Evolutionary conservation across 2,329 filamentous ascomycete genomes (phyloP), one percentile per base, ranked within the genome.

Genomic region (Fusarium sp.): DNA sequence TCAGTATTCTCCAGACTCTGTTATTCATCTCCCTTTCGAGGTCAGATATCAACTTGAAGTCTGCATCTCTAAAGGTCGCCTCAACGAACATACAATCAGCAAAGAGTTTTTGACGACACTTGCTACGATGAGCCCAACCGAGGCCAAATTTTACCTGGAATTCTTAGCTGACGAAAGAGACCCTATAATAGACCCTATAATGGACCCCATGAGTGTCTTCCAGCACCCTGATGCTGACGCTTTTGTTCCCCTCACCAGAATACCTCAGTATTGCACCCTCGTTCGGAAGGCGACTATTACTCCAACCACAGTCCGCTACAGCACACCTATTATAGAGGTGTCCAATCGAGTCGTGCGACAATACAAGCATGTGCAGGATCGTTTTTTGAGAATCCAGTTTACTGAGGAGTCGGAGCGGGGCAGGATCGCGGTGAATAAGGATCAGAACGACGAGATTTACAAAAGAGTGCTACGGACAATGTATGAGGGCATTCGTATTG

Each of bases 11-110:
- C 55, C 58, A 1, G 43, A 60, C 8, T 50, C 56, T 7, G 51
- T 64, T n/a, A 53, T 78, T 13, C 73, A 78, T 31, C 82, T 95
- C 6, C 81, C 88, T 0, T 98, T 94, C 65, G 81, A 89, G 1
- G 88, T 97, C 2, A 88, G 93, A 17, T 99, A 98, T 75, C 94
- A 97, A 77, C 86, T 99, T 0, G 95, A 99, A 78, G 95, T 94
- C 0, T 98, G 95, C 76, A 85, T 98, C n/a, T 97, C 95, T 0
- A 88, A 91, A 28, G 90, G 90, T 1, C 84, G 89, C 24, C 81
- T 99, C 14, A 91, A 91, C 54, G 95, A 98, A 77, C 88, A 93
- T 75, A 92, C 87, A 46, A 86, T 98, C 44, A 86, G 83, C 1
- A 77, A 79, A 2, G 84, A 88, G 4, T 98, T 98, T 69, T 80